phyloP scores from a whole-genome alignment of 306 rosid genomes.

The Fragaria vesca region DNA sequence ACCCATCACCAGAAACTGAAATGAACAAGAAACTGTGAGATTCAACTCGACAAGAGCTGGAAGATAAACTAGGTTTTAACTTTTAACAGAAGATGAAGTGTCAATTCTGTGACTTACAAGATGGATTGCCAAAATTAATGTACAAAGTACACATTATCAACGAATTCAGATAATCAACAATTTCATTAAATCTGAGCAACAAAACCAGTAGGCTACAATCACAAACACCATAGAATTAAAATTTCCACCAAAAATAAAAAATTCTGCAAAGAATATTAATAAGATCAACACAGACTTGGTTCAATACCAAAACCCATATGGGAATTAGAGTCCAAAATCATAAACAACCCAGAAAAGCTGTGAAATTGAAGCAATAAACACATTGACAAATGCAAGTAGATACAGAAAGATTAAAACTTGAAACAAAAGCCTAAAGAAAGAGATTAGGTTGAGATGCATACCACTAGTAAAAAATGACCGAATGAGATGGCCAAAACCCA shows the following conservation, averaged over 20 bases:
- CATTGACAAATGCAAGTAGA: background rate
- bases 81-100: background rate
- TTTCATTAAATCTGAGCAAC: background rate
- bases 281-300: background rate
- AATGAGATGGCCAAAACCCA: slow-evolving; percentile 12
- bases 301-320: slow-evolving; percentile 8
- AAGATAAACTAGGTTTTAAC: background rate
- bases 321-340: slow-evolving; percentile 3
- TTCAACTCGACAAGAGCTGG: background rate
- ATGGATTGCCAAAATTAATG: background rate
- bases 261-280: background rate
- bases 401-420: background rate
- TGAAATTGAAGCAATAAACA: background rate
- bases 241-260: background rate
- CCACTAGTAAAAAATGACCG: background rate
- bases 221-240: slow-evolving; percentile 2
- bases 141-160: background rate
- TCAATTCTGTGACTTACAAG: background rate
- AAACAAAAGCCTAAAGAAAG: background rate
- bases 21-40: slow-evolving; percentile 18
- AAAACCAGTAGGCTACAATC: background rate
- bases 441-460: background rate
- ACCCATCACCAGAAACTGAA: slow-evolving; percentile 52
- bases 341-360: background rate
- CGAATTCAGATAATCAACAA: background rate